Conservation (phyloP, 441 rosid species). For the Brassica balearica region DNA sequence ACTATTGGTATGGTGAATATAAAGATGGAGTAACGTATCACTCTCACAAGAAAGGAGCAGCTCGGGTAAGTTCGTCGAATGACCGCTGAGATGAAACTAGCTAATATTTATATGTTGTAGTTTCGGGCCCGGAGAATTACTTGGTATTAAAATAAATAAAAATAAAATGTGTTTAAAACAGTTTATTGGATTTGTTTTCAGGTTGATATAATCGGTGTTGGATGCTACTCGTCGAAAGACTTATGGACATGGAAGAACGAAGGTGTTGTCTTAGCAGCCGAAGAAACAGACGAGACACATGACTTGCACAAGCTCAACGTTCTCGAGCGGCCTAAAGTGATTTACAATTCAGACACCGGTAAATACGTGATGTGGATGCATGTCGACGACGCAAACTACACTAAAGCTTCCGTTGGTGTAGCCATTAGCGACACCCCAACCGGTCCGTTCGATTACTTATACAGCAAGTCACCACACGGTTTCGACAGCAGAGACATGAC, state of each 20-base stretch:
- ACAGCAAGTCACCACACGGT: conserved; percentile 79
- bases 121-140: not conserved
- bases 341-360: conserved; percentile 68
- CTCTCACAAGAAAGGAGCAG: conserved; percentile 77
- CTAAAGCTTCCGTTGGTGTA: conserved; percentile 83
- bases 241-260: conserved; percentile 92
- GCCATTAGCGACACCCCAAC: conserved; percentile 77
- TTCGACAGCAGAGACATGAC: conserved; percentile 96
- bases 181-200: conserved; percentile 41
- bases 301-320: conserved; percentile 87
- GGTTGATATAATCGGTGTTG: conserved; percentile 95
- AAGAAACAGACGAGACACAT: conserved; percentile 71
- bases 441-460: conserved; percentile 80
- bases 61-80: conserved; percentile 64
- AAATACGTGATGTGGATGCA: conserved; percentile 99
- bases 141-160: no score
- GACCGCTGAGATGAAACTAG: no score
- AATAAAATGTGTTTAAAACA: not conserved
- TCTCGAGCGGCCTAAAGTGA: conserved; percentile 91
- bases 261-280: conserved; percentile 80
- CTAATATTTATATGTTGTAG: not conserved
- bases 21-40: conserved; percentile 93
- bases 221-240: conserved; percentile 95
- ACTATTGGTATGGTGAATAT: conserved; percentile 96
- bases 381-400: conserved; percentile 89